These are phyloP conservation scores for Neckera pumila DNA, from an alignment of 225 moss, liverwort and hornwort species.

Conservation along the genomic window DNA sequence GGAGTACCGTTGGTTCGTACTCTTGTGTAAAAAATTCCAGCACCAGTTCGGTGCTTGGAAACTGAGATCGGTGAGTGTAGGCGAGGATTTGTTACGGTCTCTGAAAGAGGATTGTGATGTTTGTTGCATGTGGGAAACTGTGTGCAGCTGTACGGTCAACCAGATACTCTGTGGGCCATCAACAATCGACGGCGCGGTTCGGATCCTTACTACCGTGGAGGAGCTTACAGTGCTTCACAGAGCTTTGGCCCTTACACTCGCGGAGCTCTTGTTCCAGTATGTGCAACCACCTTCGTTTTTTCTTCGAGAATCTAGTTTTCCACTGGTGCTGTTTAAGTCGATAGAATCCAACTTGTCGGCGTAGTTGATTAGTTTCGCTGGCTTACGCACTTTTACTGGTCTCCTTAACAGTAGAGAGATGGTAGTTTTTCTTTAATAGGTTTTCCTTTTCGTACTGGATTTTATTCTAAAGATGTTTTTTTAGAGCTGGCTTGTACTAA, in stretches of 20 bases:
- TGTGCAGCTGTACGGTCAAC: conserved; percentile 28
- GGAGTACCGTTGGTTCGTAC: neutral
- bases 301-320: neutral
- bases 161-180: conserved; percentile 14
- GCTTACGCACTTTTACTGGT: neutral
- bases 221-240: conserved; percentile 8
- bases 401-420: neutral
- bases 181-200: conserved; percentile 16
- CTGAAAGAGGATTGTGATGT: neutral
- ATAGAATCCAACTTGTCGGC: neutral
- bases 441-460: neutral
- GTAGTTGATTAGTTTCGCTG: neutral
- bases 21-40: neutral
- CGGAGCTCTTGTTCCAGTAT: conserved; percentile 27
- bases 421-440: neutral
- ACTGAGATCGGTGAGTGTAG: neutral
- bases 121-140: neutral
- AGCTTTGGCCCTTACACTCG: conserved; percentile 41
- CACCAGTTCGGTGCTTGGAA: neutral
- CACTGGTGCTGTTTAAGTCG: neutral
- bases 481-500: neutral
- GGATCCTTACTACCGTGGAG: conserved; percentile 19
- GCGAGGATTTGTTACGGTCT: neutral
- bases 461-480: no score
- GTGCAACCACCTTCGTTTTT: neutral